Conservation (phyloP, 768 basidiomycete species). For the Pleurotus citrinopileatus region DNA sequence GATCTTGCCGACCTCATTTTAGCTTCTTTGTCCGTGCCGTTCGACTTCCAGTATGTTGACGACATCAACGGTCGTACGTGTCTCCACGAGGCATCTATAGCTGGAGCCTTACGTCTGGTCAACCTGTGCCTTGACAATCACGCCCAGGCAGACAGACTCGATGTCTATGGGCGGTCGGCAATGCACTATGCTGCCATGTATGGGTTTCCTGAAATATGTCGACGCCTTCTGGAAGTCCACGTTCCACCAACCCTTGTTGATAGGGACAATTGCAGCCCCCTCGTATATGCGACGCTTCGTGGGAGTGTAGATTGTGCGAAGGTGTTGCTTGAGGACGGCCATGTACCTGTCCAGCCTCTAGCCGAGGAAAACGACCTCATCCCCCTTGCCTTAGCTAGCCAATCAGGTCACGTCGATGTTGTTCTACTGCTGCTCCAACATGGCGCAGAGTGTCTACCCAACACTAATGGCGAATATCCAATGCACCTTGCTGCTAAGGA, state of each 20-base stretch:
- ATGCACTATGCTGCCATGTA: constrained; percentile 97
- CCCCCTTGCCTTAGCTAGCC: constrained; percentile 88
- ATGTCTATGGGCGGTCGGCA: constrained; percentile 90
- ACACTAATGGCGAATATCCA: constrained; percentile 95
- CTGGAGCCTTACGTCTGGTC: constrained; percentile 76
- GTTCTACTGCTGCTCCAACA: constrained; percentile 72
- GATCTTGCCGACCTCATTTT: constrained; percentile 76
- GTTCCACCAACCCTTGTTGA: constrained; percentile 72
- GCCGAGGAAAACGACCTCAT: constrained; percentile 65
- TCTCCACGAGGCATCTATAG: constrained; percentile 90
- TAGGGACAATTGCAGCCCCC: constrained; percentile 91
- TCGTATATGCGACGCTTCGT: constrained; percentile 88
- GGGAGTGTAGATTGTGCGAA: constrained; percentile 82
- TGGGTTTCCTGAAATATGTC: constrained; percentile 76
- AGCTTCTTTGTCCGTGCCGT: constrained; percentile 58
- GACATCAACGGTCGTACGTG: constrained; percentile 96
- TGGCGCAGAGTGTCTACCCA: constrained; percentile 77
- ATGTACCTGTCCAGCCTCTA: constrained; percentile 59
- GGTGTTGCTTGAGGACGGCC: constrained; percentile 74
- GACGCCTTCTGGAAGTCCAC: constrained; percentile 66
- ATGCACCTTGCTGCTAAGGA: constrained; percentile 94
- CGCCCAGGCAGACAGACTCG: constrained; percentile 68
- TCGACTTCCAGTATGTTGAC: constrained; percentile 91
- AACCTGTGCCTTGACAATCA: constrained; percentile 74
- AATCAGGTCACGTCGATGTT: constrained; percentile 84